phyloP scores from a whole-genome alignment of 495 filamentous ascomycete species.

The Pyrenula aspistea region DNA sequence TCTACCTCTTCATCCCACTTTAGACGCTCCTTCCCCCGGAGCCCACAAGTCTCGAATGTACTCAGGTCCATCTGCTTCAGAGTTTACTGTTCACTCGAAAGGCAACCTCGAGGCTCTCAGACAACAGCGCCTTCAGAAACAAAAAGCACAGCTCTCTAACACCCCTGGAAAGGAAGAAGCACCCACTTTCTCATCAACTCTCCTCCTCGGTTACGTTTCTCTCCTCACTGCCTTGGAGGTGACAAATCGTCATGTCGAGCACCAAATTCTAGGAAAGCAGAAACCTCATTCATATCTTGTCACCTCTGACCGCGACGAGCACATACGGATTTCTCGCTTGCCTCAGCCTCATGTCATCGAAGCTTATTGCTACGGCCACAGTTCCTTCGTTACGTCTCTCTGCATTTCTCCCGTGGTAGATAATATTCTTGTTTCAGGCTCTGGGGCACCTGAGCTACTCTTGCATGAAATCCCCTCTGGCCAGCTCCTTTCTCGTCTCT shows the following conservation, averaged over 20 bases:
- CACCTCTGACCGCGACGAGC: constrained; percentile 90
- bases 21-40: constrained; percentile 14
- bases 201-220: constrained; percentile 86
- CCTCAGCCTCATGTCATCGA: constrained; percentile 87
- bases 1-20: constrained; percentile 56
- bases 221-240: constrained; percentile 67
- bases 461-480: constrained; percentile 47
- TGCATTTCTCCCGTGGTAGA: constrained; percentile 45
- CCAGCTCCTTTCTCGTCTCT: not conserved
- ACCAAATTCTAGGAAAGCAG: not conserved
- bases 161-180: constrained; percentile 22
- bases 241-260: constrained; percentile 21
- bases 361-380: constrained; percentile 75
- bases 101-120: constrained; percentile 65
- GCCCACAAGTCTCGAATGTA: constrained; percentile 21
- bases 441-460: constrained; percentile 65
- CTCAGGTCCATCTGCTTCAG: constrained; percentile 43
- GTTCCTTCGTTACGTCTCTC: constrained; percentile 65
- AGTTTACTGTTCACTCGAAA: constrained; percentile 71
- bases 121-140: constrained; percentile 47
- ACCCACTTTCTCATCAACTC: constrained; percentile 53
- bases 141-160: constrained; percentile 14
- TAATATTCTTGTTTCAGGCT: constrained; percentile 65
- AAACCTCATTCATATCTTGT: constrained; percentile 49
- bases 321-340: constrained; percentile 79